Evolutionary conservation across 2,329 filamentous ascomycete species (phyloP), one percentile per base, ranked within the genome.

Genomic region (Moelleriella libera): DNA sequence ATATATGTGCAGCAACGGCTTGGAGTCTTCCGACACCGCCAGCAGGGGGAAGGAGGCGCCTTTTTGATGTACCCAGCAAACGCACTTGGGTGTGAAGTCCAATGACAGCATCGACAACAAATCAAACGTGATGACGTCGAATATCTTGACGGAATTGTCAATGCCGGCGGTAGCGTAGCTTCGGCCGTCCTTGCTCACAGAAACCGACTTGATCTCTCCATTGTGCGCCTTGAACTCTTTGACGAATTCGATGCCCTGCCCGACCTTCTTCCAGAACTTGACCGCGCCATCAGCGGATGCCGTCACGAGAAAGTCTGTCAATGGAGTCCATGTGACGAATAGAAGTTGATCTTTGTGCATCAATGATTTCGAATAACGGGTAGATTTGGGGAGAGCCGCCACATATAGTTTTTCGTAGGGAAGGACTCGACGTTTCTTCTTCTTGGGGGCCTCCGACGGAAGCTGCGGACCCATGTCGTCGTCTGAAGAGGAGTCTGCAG

Each of bases 261-360:
- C 82, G 53, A 85, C 78, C 69, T 98, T 98, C 70, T 98, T 98
- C 92, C 92, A 98, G 64, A 98, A 98, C 65, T 98, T 98, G 56
- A 97, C 90, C 1, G 90, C 84, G n/a, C 94, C 94, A 61, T 98
- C 92, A 42, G 86, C 69, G 0, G 92, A 97, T 51, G 85, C 87
- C 1, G 92, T 98, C 52, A 98, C 92, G 39, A 98, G 72, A 61
- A 98, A 98, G 56, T 97, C 92, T 50, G 90, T 96, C 50, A 83
- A 71, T 1, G 89, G 89, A 1, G 94, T 95, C 63, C 95, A 82
- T 10, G 83, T 94, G 52, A 87, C 78, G 58, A 89, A 97, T 49
- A 84, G 78, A 45, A 98, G 68, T 67, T 95, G 88, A 55, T 98
- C 92, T 68, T 90, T 89, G 75, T 98, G 92, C 94, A 98, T 98